Evolutionary conservation across 768 basidiomycete species (phyloP).

Genomic region (Tephrocybe rancida): DNA sequence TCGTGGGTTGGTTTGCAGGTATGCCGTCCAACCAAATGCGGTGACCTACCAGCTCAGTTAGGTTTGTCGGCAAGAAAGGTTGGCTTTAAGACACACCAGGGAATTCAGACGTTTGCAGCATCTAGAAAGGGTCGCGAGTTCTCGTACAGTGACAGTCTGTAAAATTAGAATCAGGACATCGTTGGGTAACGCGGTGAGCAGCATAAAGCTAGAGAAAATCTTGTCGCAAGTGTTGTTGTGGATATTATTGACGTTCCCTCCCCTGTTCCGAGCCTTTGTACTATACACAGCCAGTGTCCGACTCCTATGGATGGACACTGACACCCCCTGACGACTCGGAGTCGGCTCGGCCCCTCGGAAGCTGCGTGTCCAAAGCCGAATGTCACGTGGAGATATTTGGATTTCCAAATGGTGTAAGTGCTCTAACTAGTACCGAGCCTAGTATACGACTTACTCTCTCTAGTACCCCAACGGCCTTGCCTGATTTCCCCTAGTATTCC

Average conservation of each 20-base stretch:
- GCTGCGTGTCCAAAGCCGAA: neutral
- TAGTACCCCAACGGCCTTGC: slow-evolving; percentile 5
- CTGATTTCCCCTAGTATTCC: slow-evolving; percentile 5
- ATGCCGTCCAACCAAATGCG: slow-evolving; percentile 60
- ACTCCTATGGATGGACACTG: neutral
- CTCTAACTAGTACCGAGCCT: neutral
- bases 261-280: slow-evolving; percentile 1
- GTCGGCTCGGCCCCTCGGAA: neutral
- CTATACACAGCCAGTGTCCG: neutral
- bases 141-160: slow-evolving; percentile 42
- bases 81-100: slow-evolving; percentile 41
- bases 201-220: slow-evolving; percentile 17
- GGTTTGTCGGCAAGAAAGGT: slow-evolving; percentile 1
- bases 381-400: slow-evolving; percentile 18
- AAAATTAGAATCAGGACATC: slow-evolving; percentile 62
- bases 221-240: neutral
- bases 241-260: neutral
- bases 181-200: slow-evolving; percentile 42
- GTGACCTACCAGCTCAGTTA: slow-evolving; percentile 45
- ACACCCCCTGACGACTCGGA: neutral
- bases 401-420: slow-evolving; percentile 16
- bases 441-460: neutral
- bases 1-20: slow-evolving; percentile 52
- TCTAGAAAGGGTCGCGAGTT: slow-evolving; percentile 42
- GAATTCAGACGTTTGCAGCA: slow-evolving; percentile 39